Conservation (phyloP, 768 basidiomycete genomes). For the Xanthoconium purpureum region DNA sequence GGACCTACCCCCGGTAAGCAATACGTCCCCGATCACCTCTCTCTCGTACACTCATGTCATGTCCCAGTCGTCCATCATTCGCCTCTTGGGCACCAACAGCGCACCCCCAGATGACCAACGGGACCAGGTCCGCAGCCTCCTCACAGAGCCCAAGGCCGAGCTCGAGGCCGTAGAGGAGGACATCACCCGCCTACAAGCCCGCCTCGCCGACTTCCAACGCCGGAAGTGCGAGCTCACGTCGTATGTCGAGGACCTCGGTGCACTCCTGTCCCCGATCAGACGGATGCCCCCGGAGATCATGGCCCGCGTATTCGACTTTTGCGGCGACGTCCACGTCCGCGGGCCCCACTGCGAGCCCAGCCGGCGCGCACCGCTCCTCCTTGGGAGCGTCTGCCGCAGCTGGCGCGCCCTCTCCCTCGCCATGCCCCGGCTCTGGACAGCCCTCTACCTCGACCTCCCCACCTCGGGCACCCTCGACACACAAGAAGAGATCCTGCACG, state of each 20-base stretch:
- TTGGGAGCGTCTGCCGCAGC: conserved; percentile 29
- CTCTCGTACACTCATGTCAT: conserved; percentile 3
- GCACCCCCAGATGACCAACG: conserved; percentile 29
- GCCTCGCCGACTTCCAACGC: conserved; percentile 29
- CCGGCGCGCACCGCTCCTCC: conserved; percentile 27
- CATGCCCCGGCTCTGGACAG: conserved; percentile 31
- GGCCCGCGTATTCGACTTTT: conserved; percentile 33
- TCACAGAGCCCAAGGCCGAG: conserved; percentile 28
- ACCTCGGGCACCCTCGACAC: conserved; percentile 21
- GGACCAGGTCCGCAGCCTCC: conserved; percentile 24
- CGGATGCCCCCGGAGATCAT: conserved; percentile 35
- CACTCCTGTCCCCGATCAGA: conserved; percentile 32
- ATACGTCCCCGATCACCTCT: neutral
- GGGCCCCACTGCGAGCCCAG: conserved; percentile 32
- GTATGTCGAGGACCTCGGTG: conserved; percentile 33
- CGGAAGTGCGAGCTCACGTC: conserved; percentile 27
- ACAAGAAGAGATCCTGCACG: conserved; percentile 24
- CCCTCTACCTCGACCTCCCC: conserved; percentile 30
- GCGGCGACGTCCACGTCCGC: conserved; percentile 25
- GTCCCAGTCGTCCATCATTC: conserved; percentile 30
- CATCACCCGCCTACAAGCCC: conserved; percentile 27
- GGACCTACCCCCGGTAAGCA: conserved; percentile 28
- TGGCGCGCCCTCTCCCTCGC: conserved; percentile 29
- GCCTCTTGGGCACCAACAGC: conserved; percentile 26
- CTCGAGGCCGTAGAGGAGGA: conserved; percentile 25